Percentiles rank a stretch among this genome's conserved stretches.
Conservation (phyloP, 345 rosid genomes). For the Gossypioides kirkii region DNA sequence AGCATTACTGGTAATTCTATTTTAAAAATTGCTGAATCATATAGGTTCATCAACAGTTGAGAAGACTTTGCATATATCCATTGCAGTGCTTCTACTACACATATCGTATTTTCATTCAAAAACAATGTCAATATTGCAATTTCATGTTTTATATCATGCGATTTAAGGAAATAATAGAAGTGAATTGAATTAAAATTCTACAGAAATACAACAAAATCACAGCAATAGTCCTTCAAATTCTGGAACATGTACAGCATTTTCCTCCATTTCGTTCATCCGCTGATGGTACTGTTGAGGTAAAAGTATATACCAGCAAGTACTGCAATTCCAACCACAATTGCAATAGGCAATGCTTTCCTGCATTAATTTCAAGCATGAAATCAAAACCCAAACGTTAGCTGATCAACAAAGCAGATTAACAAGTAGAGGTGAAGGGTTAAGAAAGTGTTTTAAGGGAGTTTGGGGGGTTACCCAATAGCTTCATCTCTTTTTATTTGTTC, state of each 20-base stretch:
- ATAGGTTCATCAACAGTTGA: background rate
- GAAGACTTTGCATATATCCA: background rate
- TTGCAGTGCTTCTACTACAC: background rate
- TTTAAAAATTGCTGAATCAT: background rate
- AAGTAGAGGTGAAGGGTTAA: background rate
- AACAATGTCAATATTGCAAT: background rate
- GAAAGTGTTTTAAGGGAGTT: background rate
- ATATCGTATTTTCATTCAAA: background rate
- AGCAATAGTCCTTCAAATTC: slow-evolving; percentile 9
- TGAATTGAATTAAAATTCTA: slow-evolving; percentile 13
- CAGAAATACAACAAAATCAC: slow-evolving; percentile 12
- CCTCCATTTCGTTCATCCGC: slow-evolving; percentile 20
- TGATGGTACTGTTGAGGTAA: slow-evolving; percentile 46
- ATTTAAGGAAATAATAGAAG: background rate
- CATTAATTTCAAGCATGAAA: slow-evolving; percentile 1
- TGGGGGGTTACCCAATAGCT: slow-evolving; percentile 50
- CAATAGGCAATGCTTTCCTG: slow-evolving; percentile 79
- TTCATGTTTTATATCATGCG: background rate
- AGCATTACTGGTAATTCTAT: background rate
- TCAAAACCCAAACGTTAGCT: background rate
- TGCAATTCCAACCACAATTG: slow-evolving; percentile 52
- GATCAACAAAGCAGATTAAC: background rate
- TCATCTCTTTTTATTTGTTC: slow-evolving; percentile 66
- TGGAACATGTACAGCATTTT: background rate
- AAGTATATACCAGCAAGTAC: slow-evolving; percentile 74